Evolutionary conservation across 345 rosid species (phyloP), one percentile per base, ranked within the genome.

Genomic region (Corchorus capsularis): DNA sequence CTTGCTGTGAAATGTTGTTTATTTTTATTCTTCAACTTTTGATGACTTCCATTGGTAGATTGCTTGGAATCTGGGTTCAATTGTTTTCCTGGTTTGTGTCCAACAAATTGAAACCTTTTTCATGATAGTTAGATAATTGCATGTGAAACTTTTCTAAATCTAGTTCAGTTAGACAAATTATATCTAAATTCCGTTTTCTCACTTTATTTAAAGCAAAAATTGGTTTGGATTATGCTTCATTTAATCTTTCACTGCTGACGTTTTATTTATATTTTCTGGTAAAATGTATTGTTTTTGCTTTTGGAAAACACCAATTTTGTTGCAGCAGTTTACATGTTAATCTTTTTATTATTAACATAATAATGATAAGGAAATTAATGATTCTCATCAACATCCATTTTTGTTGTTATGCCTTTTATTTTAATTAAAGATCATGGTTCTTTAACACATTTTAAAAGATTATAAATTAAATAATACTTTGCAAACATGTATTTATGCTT

Each of bases 11-110:
- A 32, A 22, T 19, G 62, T 37, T 17, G 59, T 73, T 73, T 61
- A 1, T 5, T 66, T 67, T 15, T 13, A n/a, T 47, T n/a, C 22
- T 37, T n/a, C 37, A 22, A 27, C 27, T 69, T 27, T 19, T 45
- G 41, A 66, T 66, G 34, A 49, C 55, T 64, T 64, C 45, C 67
- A 5, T 79, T 35, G 43, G 8, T n/a, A n/a, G 56, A 20, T 39
- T 53, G 4, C 17, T 45, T 69, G 45, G 61, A 60, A 55, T 54
- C 43, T 37, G 5, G 37, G 9, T 47, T n/a, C 62, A 17, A 37
- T n/a, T 55, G 50, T 67, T 67, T 13, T 14, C 52, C 41, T 47
- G 27, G 34, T 66, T 37, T 27, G 15, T 68, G 41, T 35, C 12
- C 47, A 67, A 22, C 6, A 20, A 17, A 6, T 6, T 39, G 43